Evolutionary conservation across 2,329 filamentous ascomycete species (phyloP), one percentile per base, ranked within the genome.

Genomic region (Penicillium concentricum): DNA sequence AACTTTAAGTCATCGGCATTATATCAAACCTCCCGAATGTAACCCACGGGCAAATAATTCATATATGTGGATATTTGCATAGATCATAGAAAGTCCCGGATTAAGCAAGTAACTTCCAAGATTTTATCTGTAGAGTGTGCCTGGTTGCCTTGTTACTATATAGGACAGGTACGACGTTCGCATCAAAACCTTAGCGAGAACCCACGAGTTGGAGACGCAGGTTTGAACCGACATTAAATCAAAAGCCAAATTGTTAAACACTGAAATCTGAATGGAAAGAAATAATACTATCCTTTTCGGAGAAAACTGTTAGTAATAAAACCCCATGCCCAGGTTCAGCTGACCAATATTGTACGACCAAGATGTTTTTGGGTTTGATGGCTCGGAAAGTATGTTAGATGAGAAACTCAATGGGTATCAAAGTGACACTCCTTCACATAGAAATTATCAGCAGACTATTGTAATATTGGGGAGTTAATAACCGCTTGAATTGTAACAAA

Each of bases 1-100:
- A 41, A 26, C 43, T 12, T 34, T 48, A 38, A 10, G 16, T 18
- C 37, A 26, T 20, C 18, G 10, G 51, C 28, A 18, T 35, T n/a
- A 26, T 48, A 60, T 35, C 42, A 54, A 62, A 62, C 60, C 50
- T 60, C 47, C 61, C 58, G 63, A 65, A 61, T 65, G 61, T 59
- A 65, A 65, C 61, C 61, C 41, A 61, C 34, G 16, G 12, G 9
- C 5, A 10, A 39, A 24, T n/a, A 12, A 15, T 7, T 28, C 1
- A 5, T 15, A n/a, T 37, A 10, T 3, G 4, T 13, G 16, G 3
- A 37, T 38, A 16, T 30, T 35, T 24, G 24, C 15, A 20, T 28
- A 41, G n/a, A 24, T 20, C n/a, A 24, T 20, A 32, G 20, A 35
- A 13, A 10, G 2, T 12, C 28, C 20, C 10, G 3, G 6, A 20